These are phyloP conservation scores for Iberis pinnata DNA, from an alignment of 345 rosid species.

Conservation along the genomic window DNA sequence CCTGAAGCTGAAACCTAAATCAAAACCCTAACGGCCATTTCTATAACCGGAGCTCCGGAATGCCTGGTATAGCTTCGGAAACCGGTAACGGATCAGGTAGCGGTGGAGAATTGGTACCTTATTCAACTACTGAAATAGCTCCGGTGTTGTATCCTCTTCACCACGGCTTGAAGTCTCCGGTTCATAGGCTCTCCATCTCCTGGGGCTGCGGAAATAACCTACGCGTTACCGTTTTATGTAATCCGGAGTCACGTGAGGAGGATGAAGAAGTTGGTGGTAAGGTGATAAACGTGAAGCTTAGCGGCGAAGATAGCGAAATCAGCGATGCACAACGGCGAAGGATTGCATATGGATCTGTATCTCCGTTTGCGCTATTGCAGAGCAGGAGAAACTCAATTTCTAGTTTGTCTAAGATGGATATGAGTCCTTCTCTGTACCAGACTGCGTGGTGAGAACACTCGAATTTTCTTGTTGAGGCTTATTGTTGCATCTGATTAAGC, in stretches of 20 bases:
- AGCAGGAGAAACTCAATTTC: constrained; percentile 60
- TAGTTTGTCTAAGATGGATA: constrained; percentile 49
- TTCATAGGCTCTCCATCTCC: constrained; percentile 66
- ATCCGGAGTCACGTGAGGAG: constrained; percentile 23
- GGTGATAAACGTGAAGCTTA: constrained; percentile 60
- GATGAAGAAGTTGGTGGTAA: constrained; percentile 47
- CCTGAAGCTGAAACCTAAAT: constrained; percentile 14
- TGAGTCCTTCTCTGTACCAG: constrained; percentile 48
- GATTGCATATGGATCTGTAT: constrained; percentile 72
- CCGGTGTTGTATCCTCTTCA: constrained; percentile 49
- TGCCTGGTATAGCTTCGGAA: constrained; percentile 46
- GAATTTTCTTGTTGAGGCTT: not conserved
- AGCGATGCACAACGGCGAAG: constrained; percentile 65
- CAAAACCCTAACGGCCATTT: constrained; percentile 32
- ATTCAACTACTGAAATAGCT: constrained; percentile 18
- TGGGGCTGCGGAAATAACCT: constrained; percentile 85
- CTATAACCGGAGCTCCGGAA: constrained; percentile 31
- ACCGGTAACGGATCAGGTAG: constrained; percentile 1
- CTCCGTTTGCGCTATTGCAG: constrained; percentile 88
- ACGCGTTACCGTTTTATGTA: constrained; percentile 54
- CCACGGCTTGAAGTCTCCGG: constrained; percentile 58
- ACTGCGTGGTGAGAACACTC: constrained; percentile 53
- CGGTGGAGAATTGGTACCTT: constrained; percentile 28
- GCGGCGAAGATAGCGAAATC: constrained; percentile 55
- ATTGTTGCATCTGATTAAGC: not conserved